Percentiles rank a stretch among this genome's conserved stretches.
These are phyloP conservation scores for Telopea speciosissima DNA, from an alignment of 177 flowering plant species.

Conservation along the genomic window DNA sequence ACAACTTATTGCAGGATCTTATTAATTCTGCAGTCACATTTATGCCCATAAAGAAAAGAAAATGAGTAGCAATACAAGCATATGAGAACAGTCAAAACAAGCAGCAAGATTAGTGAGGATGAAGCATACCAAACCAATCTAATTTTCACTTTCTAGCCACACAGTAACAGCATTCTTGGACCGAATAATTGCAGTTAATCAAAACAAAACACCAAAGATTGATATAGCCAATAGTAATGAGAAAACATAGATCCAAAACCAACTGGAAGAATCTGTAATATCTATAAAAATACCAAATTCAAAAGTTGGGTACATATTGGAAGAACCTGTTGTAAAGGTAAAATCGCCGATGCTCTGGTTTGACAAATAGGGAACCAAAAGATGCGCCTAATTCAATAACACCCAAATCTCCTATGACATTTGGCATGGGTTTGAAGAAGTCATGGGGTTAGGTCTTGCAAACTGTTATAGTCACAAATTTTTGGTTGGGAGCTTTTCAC, in stretches of 20 bases:
- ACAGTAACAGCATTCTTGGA: not conserved
- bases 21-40: not conserved
- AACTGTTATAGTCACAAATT: too few species aligned
- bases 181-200: not conserved
- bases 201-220: not conserved
- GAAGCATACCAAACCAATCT: constrained; percentile 19
- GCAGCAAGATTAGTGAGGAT: not conserved
- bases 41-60: not conserved
- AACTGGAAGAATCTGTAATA: not conserved
- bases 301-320: constrained; percentile 84
- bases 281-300: constrained; percentile 37
- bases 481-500: too few species aligned
- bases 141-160: not conserved
- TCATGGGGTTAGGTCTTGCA: too few species aligned
- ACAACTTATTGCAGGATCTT: not conserved
- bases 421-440: too few species aligned
- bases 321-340: too few species aligned
- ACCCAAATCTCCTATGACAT: too few species aligned
- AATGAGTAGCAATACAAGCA: not conserved
- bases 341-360: too few species aligned
- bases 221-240: not conserved
- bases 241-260: constrained; percentile 8
- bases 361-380: constrained; percentile 11
- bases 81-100: not conserved
- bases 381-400: constrained; percentile 12